Evolutionary conservation across 331 rosid species (phyloP), one percentile per base, ranked within the genome.

Genomic region (Cydonia oblonga): DNA sequence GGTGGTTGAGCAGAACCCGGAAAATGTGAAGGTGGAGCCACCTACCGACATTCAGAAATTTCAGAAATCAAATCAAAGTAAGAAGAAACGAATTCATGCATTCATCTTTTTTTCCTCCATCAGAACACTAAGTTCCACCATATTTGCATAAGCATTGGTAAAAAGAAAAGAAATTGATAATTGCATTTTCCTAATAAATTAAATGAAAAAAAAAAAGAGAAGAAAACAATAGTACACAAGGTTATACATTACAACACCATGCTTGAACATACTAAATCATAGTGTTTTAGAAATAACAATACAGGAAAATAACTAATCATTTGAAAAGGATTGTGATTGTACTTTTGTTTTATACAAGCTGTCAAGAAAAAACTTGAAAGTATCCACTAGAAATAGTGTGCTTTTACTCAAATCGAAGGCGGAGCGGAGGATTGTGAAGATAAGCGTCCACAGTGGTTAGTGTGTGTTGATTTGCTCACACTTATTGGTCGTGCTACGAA

Each of bases 1-100:
- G 99, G 96, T 28, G 91, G 78, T 70, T 83, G 96, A 51, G 82
- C 24, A 81, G 86, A 58, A 76, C 97, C 96, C 78, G 89, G 81
- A 71, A 85, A 78, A 23, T 88, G 83, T 46, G 86, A 86, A 79
- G 92, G 84, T 58, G 87, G 90, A 46, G 76, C 79, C 76, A 74
- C 78, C 98, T 95, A 49, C 62, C 66, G 66, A 75, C 73, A 78
- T 81, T 51, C 69, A 84, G 20, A 12, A 5, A 71, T 19, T 44
- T n/a, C 54, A 78, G 54, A 72, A 63, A 51, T 54, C n/a, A 57
- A 61, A 66, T 11, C 52, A 66, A 64, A 57, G 33, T 44, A 22
- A 29, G 73, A 58, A 71, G 75, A 75, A 62, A 69, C 7, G 19
- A 64, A 52, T 64, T 32, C 54, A 71, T 22, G 64, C 7, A 18